These are phyloP conservation scores for Porphyrellus sp. DNA, from an alignment of 1,284 basidiomycete genomes.

Conservation along the genomic window DNA sequence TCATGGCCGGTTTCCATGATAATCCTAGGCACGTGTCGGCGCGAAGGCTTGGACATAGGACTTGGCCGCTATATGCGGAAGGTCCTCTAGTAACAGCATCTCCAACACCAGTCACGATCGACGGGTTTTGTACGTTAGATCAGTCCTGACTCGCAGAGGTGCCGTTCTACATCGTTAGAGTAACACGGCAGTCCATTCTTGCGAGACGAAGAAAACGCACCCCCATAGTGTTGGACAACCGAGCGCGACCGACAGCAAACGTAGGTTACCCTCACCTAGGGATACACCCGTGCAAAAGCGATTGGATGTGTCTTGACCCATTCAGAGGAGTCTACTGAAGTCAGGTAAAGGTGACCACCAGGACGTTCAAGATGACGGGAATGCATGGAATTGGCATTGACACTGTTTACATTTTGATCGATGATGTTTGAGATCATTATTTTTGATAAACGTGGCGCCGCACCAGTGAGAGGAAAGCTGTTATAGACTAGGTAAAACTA, in stretches of 20 bases:
- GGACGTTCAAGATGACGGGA: background rate
- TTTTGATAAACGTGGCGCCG: too few relatives aligned
- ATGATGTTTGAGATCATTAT: too few relatives aligned
- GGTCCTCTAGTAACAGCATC: constrained; percentile 1
- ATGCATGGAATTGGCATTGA: background rate
- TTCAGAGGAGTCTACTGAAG: background rate
- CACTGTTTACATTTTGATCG: background rate
- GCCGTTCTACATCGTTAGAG: background rate
- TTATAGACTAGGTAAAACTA: constrained; percentile 4
- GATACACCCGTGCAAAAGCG: background rate
- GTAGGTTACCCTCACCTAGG: constrained; percentile 10
- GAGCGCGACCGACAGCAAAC: constrained; percentile 26
- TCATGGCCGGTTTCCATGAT: too few relatives aligned
- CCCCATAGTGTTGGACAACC: constrained; percentile 32
- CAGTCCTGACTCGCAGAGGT: constrained; percentile 22
- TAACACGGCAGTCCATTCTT: background rate
- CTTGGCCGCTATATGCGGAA: constrained; percentile 1
- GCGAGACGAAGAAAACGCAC: constrained; percentile 19
- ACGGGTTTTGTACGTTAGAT: constrained; percentile 9
- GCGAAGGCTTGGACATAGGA: constrained; percentile 1
- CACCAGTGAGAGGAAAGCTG: background rate
- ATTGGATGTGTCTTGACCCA: background rate
- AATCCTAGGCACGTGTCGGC: background rate
- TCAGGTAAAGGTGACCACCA: background rate
- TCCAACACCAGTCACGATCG: background rate